Conservation (phyloP, 352 stramenopile genomes). For the Elongisporangium anandrum region DNA sequence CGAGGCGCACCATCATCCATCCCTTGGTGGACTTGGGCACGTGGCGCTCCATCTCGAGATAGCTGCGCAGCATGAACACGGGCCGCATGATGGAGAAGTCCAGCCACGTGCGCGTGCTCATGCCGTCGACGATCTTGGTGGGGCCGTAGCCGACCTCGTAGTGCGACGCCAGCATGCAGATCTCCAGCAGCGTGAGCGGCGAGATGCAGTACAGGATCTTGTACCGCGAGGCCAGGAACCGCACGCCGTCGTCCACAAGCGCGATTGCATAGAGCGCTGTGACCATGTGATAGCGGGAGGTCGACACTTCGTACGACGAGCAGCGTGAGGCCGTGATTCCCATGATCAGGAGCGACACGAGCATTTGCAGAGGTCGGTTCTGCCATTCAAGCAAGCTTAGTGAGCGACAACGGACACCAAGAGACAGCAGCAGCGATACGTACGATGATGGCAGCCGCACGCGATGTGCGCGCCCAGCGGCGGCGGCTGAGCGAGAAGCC, state of each 20-base stretch:
- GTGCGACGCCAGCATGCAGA: constrained; percentile 68
- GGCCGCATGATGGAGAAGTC: constrained; percentile 84
- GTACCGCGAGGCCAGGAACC: constrained; percentile 76
- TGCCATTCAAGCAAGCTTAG: constrained; percentile 12
- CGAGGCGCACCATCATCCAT: constrained; percentile 79
- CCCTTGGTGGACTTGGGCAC: constrained; percentile 62
- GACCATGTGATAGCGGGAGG: constrained; percentile 60
- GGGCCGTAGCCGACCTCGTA: constrained; percentile 75
- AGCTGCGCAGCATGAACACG: constrained; percentile 79
- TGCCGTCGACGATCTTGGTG: constrained; percentile 45
- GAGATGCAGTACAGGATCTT: constrained; percentile 79
- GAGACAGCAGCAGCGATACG: not conserved
- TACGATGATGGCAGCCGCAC: constrained; percentile 67
- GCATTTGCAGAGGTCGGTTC: constrained; percentile 74
- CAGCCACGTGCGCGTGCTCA: constrained; percentile 68
- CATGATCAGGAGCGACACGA: constrained; percentile 71
- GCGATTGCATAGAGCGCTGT: constrained; percentile 55
- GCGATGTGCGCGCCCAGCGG: constrained; percentile 74
- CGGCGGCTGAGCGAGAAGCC: constrained; percentile 76
- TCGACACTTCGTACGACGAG: constrained; percentile 68
- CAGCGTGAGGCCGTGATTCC: constrained; percentile 63
- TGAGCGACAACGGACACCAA: not conserved
- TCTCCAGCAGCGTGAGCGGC: constrained; percentile 68
- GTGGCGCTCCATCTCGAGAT: constrained; percentile 81
- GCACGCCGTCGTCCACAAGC: constrained; percentile 62